A percentile compares a stretch with the other conserved stretches of the same genome.
Evolutionary conservation across 2,329 filamentous ascomycete species (phyloP).

Genomic region (Alternaria tenuissima): DNA sequence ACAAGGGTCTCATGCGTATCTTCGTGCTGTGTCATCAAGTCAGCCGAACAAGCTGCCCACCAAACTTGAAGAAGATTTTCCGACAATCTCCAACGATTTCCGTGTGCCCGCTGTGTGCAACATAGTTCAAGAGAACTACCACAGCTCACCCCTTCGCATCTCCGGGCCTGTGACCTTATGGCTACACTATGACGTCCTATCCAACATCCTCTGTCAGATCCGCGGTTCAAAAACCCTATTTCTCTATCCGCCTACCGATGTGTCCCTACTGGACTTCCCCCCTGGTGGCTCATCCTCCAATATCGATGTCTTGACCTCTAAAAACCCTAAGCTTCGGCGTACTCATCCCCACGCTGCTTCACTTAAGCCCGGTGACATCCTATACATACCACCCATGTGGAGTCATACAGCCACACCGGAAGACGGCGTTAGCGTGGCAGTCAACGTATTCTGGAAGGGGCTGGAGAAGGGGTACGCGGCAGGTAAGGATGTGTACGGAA

Average conservation of each 20-base stretch:
- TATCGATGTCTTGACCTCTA: slow-evolving; percentile 69
- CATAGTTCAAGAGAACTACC: slow-evolving; percentile 65
- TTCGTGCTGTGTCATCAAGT: slow-evolving; percentile 77
- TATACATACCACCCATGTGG: slow-evolving; percentile 87
- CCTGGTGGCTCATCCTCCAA: slow-evolving; percentile 83
- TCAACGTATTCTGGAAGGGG: slow-evolving; percentile 90
- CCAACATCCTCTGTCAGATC: slow-evolving; percentile 85
- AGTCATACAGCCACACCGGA: slow-evolving; percentile 73
- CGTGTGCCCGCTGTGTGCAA: slow-evolving; percentile 60
- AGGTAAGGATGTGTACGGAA: slow-evolving; percentile 87
- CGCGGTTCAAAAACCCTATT: slow-evolving; percentile 75
- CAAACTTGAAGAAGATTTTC: slow-evolving; percentile 75
- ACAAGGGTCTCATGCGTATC: slow-evolving; percentile 71
- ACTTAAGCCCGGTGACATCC: slow-evolving; percentile 74
- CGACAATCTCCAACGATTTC: slow-evolving; percentile 74
- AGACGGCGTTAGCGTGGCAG: slow-evolving; percentile 70
- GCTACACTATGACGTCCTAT: slow-evolving; percentile 92
- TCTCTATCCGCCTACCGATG: slow-evolving; percentile 80
- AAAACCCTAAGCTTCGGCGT: slow-evolving; percentile 29
- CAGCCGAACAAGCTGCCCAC: slow-evolving; percentile 75
- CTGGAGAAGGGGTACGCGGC: slow-evolving; percentile 72
- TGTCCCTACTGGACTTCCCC: slow-evolving; percentile 72
- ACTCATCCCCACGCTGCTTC: slow-evolving; percentile 72
- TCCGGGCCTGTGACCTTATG: slow-evolving; percentile 86
- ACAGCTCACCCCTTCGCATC: slow-evolving; percentile 81